phyloP scores from a whole-genome alignment of 2,329 filamentous ascomycete genomes.

The Pseudogymnoascus sp. region DNA sequence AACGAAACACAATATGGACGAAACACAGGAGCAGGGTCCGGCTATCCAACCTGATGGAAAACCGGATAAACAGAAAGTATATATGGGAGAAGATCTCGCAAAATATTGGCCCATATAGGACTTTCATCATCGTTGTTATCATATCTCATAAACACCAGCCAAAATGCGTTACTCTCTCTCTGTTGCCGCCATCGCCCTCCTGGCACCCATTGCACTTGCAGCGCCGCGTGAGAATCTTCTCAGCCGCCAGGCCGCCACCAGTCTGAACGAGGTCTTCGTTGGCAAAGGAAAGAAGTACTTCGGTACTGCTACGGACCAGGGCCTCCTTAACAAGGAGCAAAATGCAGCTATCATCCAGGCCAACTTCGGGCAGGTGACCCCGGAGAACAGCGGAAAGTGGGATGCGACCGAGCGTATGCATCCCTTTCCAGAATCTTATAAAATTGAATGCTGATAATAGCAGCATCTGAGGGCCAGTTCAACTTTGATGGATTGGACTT shows the following conservation, averaged over 20 bases:
- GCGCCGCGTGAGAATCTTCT: neutral
- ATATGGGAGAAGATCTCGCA: neutral
- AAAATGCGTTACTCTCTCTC: neutral
- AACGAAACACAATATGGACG: neutral
- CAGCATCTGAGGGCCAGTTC: slow-evolving; percentile 39
- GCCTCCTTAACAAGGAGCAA: slow-evolving; percentile 39
- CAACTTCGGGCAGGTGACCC: slow-evolving; percentile 57
- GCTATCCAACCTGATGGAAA: neutral
- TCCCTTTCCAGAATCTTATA: neutral
- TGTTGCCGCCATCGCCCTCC: neutral
- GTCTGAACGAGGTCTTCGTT: slow-evolving; percentile 49
- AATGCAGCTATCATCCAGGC: slow-evolving; percentile 49
- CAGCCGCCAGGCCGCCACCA: slow-evolving; percentile 24
- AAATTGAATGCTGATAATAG: slow-evolving; percentile 2
- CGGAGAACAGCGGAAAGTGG: slow-evolving; percentile 67
- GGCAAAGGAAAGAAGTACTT: slow-evolving; percentile 58
- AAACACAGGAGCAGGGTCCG: neutral
- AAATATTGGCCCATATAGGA: neutral
- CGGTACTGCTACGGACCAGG: slow-evolving; percentile 49
- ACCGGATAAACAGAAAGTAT: neutral
- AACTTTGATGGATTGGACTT: slow-evolving; percentile 49
- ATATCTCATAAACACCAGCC: neutral
- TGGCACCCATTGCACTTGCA: neutral
- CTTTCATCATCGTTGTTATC: neutral
- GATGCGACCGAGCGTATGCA: slow-evolving; percentile 40